Percentiles rank a stretch among this genome's conserved stretches.
Evolutionary conservation across 192 early-diverging fungal species (phyloP).

Genomic region (Backusella liffmaniae): DNA sequence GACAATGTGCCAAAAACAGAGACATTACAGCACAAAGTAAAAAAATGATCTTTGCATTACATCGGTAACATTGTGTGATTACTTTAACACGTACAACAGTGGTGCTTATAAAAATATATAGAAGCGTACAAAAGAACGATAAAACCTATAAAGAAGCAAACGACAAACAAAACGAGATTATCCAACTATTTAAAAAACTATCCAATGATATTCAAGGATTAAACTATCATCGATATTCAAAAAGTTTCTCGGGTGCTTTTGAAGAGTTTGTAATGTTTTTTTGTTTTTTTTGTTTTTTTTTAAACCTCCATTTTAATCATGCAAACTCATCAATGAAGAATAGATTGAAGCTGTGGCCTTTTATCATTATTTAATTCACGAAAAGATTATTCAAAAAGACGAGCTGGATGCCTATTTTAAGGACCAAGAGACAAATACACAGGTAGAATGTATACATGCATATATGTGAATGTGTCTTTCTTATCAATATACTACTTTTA

Average conservation of each 20-base stretch:
- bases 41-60: conserved; percentile 14
- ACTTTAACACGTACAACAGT: not conserved
- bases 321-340: too few relatives aligned
- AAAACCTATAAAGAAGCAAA: not conserved
- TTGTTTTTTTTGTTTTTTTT: not conserved
- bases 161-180: conserved; percentile 11
- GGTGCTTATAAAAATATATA: not conserved
- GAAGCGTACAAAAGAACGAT: not conserved
- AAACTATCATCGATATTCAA: conserved; percentile 8
- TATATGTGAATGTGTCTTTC: not conserved
- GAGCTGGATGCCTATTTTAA: conserved; percentile 9
- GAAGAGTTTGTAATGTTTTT: conserved; percentile 2
- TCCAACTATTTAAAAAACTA: not conserved
- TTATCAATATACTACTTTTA: not conserved
- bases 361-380: conserved; percentile 2
- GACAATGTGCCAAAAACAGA: not conserved
- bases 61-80: not conserved
- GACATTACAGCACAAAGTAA: conserved; percentile 12
- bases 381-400: not conserved
- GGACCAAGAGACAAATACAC: not conserved
- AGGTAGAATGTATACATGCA: not conserved
- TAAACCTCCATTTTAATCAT: not conserved
- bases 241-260: conserved; percentile 15
- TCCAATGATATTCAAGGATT: conserved; percentile 8
- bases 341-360: conserved; percentile 16